Base-by-base conservation (phyloP, 805 yeast genomes). In the Hanseniaspora pseudoguilliermondii region DNA sequence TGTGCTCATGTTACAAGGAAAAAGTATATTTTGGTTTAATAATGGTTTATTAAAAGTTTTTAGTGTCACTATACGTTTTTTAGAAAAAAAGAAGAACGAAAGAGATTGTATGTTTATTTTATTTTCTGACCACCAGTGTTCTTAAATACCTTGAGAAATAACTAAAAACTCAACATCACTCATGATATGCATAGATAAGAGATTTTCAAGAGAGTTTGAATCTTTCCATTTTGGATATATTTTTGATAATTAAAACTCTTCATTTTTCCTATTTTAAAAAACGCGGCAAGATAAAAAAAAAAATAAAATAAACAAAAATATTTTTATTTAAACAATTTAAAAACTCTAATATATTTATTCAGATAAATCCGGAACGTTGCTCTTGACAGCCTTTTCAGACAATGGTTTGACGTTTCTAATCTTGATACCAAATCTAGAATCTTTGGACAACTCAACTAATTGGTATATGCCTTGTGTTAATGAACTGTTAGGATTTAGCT, bases 401-500 rank as follows among this genome's bases (percentile, higher is more conserved):
- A 79, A 68, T 47, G 84, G 82, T 60, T 75, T 80, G 38, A 82
- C 76, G 65, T 83, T 86, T 67, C 78, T 80, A 55, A 84, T 71
- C 59, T 72, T 74, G 58, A 84, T 70, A 68, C 91, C 91, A 60
- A 82, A 83, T 69, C 86, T 76, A 62, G 75, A 73, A 65, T 84
- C 91, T 67, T 81, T 80, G 29, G 79, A 71, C 63, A 84, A 71
- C 59, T 78, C 75, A 56, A 79, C 75, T 66, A 86, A 73, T 58
- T 80, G 77, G 59, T 73, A 66, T 46, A 82, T 75, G 55, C 78
- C 77, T 55, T 74, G 69, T 35, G 70, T 67, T n/a, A 63, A 49
- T 8, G 68, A 63, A 40, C 66, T 74, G 7, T 73, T 71, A 47
- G 78, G 80, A 34, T 75, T 68, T 56, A 91, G 70, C 68, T 83